phyloP scores from a whole-genome alignment of 2,329 filamentous ascomycete species.

The Fusarium cyanostomum region DNA sequence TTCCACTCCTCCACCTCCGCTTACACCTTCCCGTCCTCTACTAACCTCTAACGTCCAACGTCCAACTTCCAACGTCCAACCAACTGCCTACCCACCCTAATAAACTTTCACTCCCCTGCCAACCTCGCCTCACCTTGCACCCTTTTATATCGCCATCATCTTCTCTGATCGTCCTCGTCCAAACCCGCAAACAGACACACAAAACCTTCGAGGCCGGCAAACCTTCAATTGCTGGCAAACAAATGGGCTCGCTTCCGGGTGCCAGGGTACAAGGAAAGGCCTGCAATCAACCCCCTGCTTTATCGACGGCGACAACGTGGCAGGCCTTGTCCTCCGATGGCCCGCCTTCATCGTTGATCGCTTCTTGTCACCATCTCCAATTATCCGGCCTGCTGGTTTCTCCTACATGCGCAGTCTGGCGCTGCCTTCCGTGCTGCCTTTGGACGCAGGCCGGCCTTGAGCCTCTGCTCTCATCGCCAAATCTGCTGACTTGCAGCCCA shows the following conservation, averaged over 20 bases:
- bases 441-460: conserved; percentile 6
- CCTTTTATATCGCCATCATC: conserved; percentile 1
- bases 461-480: conserved; percentile 19
- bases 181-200: conserved; percentile 16
- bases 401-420: conserved; percentile 2
- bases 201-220: conserved; percentile 3
- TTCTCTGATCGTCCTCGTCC: background rate
- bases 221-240: conserved; percentile 19
- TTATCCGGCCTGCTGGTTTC: conserved; percentile 35
- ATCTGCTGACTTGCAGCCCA: conserved; percentile 41
- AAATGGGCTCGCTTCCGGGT: conserved; percentile 32
- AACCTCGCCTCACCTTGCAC: conserved; percentile 21
- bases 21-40: conserved; percentile 14
- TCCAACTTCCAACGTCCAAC: background rate
- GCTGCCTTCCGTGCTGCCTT: conserved; percentile 5
- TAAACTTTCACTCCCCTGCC: conserved; percentile 20
- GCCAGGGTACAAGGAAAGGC: conserved; percentile 20
- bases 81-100: conserved; percentile 22
- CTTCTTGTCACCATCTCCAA: conserved; percentile 33
- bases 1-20: conserved; percentile 17
- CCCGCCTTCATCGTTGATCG: conserved; percentile 33
- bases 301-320: conserved; percentile 32
- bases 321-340: conserved; percentile 24
- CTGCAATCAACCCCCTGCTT: conserved; percentile 13
- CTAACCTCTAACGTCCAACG: conserved; percentile 1